Evolutionary conservation across 306 rosid species (phyloP), one percentile per base, ranked within the genome.

Genomic region (Morella rubra): DNA sequence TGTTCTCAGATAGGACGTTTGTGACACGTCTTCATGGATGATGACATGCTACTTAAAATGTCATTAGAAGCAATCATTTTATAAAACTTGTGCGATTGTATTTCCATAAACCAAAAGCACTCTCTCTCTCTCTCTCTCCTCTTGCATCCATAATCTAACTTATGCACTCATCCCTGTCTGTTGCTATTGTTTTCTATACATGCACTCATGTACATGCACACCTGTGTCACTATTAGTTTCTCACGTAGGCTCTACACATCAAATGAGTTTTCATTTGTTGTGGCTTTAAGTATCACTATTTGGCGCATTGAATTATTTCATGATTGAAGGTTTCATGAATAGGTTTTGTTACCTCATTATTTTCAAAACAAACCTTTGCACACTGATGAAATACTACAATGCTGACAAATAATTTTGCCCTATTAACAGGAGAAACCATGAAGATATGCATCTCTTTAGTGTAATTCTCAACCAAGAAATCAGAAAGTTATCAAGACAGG

Each of bases 311-410:
- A n/a, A n/a, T n/a, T n/a, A n/a, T n/a, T n/a, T n/a, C n/a, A n/a
- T n/a, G n/a, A n/a, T n/a, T 96, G 89, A 96, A 88, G 86, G n/a
- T n/a, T 96, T 96, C 83, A 81, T 96, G 98, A 81, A 96, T 93
- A 96, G 97, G 99, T 96, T 84, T 72, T 83, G 69, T 62, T 65
- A 61, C 62, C 24, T 55, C 50, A 16, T 9, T 47, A 70, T 70
- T 70, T 65, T 82, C 74, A 51, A 59, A 72, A 40, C 53, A 55
- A 59, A 77, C 72, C 22, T 64, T 18, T 74, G 15, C 56, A 69
- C 55, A 20, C 41, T 45, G 55, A 67, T 85, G 56, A 79, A 18
- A n/a, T 44, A 51, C 52, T 42, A 58, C 44, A 24, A 44, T 69
- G 5, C 6, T 77, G 55, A 77, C 75, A 44, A 71, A 46, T 14